Base-by-base conservation (phyloP, 805 yeast species). In the Yarrowia osloensis region DNA sequence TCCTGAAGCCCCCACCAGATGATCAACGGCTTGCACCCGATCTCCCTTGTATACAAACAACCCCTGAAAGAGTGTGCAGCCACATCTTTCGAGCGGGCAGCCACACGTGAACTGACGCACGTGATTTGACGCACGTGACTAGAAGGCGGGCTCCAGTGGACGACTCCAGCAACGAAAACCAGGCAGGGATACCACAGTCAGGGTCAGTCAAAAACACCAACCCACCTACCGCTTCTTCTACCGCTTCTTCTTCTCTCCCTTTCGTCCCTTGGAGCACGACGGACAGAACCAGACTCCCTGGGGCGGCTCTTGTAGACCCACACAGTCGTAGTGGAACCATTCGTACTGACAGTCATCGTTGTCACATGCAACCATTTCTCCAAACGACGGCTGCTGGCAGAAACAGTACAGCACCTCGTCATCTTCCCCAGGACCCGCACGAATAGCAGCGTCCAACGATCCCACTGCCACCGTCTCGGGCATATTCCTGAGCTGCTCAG, bases 321-420 rank as follows among this genome's bases (percentile, higher is more conserved):
- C 97, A 80, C 99, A 95, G 67, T 87, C 88, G 82, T 93, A 94
- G 77, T 95, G 99, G 79, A 94, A 94, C 98, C 98, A 94, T 75
- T 91, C 97, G 70, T 82, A 87, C 74, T 87, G 85, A 80, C 99
- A 95, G 72, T 88, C 87, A 26, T 88, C 89, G 70, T 91, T 90
- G 75, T 94, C 99, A 78, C 99, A 94, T 0, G 95, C 98, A 71
- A 94, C 91, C 99, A 94, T 94, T 73, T 88, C 91, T 26, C 99
- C 99, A 77, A 88, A 91, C 0, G 98, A 92, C 0, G 90, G 96
- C 71, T 93, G 91, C 74, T 91, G 96, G 75, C 99, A 94, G 78
- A 90, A 89, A 77, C 99, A 94, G 76, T 94, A 94, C 65, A 86
- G 71, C 31, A 71, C 78, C 61, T 85, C 88, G 68, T 85, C 87